Conservation (phyloP, 257 asterid genomes). For the Orobanche coerulescens region DNA sequence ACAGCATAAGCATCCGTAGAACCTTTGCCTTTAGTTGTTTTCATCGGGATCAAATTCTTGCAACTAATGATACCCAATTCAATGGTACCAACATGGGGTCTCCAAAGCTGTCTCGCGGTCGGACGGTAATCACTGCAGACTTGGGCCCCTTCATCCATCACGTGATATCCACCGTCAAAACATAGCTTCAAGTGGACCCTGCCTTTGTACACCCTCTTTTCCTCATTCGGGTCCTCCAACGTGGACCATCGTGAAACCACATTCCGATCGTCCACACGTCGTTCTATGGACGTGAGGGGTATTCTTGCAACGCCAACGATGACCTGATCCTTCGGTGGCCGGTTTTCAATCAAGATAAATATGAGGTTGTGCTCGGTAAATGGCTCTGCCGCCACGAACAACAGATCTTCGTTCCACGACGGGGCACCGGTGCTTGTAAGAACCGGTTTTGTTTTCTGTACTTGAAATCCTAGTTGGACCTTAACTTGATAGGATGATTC, state of each 20-base stretch:
- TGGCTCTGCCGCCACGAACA: slow-evolving; percentile 80
- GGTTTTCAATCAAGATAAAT: slow-evolving; percentile 44
- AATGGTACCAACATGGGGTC: slow-evolving; percentile 51
- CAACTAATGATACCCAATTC: slow-evolving; percentile 81
- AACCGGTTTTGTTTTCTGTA: slow-evolving; percentile 51
- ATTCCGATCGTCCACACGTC: slow-evolving; percentile 71
- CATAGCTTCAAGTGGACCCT: slow-evolving; percentile 66
- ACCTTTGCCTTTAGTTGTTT: slow-evolving; percentile 58
- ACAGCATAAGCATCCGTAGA: slow-evolving; percentile 75
- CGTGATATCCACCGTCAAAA: slow-evolving; percentile 91
- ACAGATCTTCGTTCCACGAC: slow-evolving; percentile 68
- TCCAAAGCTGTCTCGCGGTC: slow-evolving; percentile 86
- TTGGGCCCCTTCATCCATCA: slow-evolving; percentile 75
- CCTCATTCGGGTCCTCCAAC: slow-evolving; percentile 54
- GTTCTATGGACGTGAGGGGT: slow-evolving; percentile 56
- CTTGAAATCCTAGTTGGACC: slow-evolving; percentile 63
- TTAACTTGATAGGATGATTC: slow-evolving; percentile 47
- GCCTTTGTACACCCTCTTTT: slow-evolving; percentile 50
- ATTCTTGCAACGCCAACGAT: slow-evolving; percentile 47
- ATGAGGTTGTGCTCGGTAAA: slow-evolving; percentile 45
- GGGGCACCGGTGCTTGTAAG: slow-evolving; percentile 46
- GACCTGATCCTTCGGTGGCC: slow-evolving; percentile 40
- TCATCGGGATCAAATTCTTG: slow-evolving; percentile 64
- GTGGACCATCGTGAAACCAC: slow-evolving; percentile 81
- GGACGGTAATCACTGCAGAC: slow-evolving; percentile 87